Evolutionary conservation across 2,329 filamentous ascomycete species (phyloP).

Genomic region (Pseudogymnoascus sp.): DNA sequence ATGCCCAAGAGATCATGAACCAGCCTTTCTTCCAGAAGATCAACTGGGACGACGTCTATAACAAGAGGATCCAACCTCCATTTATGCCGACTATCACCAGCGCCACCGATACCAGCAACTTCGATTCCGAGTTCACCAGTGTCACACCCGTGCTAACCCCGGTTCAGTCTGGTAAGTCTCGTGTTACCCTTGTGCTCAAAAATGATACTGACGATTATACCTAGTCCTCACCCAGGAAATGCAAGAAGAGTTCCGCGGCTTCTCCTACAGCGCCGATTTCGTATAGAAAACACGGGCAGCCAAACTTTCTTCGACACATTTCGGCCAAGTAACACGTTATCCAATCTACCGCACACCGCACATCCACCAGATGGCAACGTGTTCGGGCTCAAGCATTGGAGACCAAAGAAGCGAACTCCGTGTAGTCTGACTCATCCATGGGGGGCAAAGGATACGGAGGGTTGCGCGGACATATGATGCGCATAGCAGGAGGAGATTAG

Average conservation of each 20-base stretch:
- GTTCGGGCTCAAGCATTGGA: neutral
- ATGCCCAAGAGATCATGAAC: conserved; percentile 97
- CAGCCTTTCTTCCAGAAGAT: conserved; percentile 97
- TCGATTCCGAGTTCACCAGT: conserved; percentile 96
- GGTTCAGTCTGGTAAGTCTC: conserved; percentile 80
- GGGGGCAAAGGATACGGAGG: neutral
- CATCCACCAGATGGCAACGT: neutral
- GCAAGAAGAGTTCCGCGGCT: conserved; percentile 99
- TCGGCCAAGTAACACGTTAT: neutral
- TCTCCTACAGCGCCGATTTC: conserved; percentile 60
- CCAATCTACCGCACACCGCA: neutral
- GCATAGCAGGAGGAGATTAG: neutral
- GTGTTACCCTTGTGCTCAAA: neutral
- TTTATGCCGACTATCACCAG: conserved; percentile 86
- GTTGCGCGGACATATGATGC: neutral
- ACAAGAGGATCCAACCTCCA: conserved; percentile 83
- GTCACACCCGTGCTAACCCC: conserved; percentile 95
- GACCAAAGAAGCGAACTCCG: neutral
- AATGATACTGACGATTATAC: conserved; percentile 20
- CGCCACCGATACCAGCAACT: conserved; percentile 98
- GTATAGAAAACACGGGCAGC: conserved; percentile 19
- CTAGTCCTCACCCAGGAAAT: conserved; percentile 92
- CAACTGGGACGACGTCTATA: conserved; percentile 97
- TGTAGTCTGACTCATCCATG: neutral
- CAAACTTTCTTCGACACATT: neutral